Evolutionary conservation across 1,284 basidiomycete species (phyloP).

Genomic region (Microbotryum scabiosae): DNA sequence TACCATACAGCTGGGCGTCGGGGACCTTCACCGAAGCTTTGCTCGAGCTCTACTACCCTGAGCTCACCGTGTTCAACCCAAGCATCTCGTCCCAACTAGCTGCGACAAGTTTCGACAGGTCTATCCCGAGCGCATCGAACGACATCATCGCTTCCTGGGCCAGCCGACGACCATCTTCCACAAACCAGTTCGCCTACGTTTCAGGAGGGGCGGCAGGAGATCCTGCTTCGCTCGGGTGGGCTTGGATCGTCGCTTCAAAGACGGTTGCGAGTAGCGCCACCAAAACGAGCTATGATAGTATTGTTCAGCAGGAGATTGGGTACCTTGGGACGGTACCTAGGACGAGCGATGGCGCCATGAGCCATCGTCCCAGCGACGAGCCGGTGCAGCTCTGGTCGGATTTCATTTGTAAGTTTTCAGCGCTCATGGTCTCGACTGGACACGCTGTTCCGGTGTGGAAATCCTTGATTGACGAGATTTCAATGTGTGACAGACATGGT

Average conservation of each 20-base stretch:
- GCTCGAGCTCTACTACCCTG: conserved; percentile 57
- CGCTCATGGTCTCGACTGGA: neutral
- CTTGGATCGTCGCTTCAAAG: conserved; percentile 19
- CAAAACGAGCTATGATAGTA: conserved; percentile 51
- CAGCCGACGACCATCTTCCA: conserved; percentile 2
- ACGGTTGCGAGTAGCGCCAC: conserved; percentile 11
- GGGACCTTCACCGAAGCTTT: conserved; percentile 66
- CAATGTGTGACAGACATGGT: conserved; percentile 52
- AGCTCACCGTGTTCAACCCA: conserved; percentile 54
- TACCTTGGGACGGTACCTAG: conserved; percentile 60
- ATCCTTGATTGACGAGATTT: conserved; percentile 57
- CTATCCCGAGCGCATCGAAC: conserved; percentile 9
- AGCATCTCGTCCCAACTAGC: conserved; percentile 27
- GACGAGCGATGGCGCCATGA: conserved; percentile 39
- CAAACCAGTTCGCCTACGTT: conserved; percentile 16
- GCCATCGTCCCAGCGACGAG: conserved; percentile 34
- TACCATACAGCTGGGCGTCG: conserved; percentile 59
- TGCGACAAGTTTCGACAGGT: neutral
- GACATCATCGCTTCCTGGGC: conserved; percentile 22
- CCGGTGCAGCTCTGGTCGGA: conserved; percentile 36
- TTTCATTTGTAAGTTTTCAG: conserved; percentile 7
- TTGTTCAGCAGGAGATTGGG: conserved; percentile 61
- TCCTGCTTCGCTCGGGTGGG: conserved; percentile 24
- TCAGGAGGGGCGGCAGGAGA: conserved; percentile 26
- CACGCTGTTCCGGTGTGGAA: conserved; percentile 11